Conservation (phyloP, 1,284 basidiomycete genomes). For the Heterobasidion annosum region DNA sequence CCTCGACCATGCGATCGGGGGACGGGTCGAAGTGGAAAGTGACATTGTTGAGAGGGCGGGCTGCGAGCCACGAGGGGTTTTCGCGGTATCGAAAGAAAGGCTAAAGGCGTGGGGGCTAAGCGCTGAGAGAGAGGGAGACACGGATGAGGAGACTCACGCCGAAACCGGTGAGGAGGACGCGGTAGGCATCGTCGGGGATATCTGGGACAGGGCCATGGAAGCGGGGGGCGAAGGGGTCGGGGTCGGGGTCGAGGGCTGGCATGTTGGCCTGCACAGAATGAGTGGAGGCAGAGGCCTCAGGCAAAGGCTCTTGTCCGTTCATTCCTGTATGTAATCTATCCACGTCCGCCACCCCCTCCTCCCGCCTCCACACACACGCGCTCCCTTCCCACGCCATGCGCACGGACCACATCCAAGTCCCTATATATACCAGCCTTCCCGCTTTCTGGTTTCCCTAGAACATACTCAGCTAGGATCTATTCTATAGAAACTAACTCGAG, state of each 20-base stretch:
- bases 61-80: slow-evolving; percentile 60
- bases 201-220: neutral
- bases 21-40: slow-evolving; percentile 32
- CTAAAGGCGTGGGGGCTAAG: slow-evolving; percentile 20
- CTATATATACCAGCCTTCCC: slow-evolving; percentile 28
- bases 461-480: slow-evolving; percentile 87
- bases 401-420: slow-evolving; percentile 5
- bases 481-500: slow-evolving; percentile 85
- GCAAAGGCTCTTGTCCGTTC: neutral
- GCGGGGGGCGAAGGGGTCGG: neutral
- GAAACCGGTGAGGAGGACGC: slow-evolving; percentile 51
- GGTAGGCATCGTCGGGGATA: slow-evolving; percentile 21
- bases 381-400: neutral
- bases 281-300: no score
- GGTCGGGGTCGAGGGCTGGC: neutral
- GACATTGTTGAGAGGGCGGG: slow-evolving; percentile 44
- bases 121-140: neutral
- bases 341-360: neutral
- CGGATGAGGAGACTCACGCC: slow-evolving; percentile 34
- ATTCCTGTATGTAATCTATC: neutral
- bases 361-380: neutral
- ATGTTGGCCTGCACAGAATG: neutral
- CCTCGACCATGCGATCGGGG: slow-evolving; percentile 19
- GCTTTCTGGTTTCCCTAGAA: slow-evolving; percentile 40
- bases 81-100: slow-evolving; percentile 44